These are phyloP conservation scores for Graphiopsis chlorocephala DNA, from an alignment of 2,329 filamentous ascomycete genomes.

Conservation along the genomic window DNA sequence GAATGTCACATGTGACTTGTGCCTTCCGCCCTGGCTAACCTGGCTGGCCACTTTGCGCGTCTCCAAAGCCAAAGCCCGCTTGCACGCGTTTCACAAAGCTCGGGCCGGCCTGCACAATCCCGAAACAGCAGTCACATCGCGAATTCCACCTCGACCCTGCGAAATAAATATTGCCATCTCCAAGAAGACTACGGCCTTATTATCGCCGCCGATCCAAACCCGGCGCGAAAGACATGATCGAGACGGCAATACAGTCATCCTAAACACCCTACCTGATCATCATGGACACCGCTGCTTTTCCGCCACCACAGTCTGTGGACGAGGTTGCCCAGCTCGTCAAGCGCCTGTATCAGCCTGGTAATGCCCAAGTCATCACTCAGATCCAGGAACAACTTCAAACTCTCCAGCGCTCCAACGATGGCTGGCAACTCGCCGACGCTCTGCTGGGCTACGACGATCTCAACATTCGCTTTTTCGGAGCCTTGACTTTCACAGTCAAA, in stretches of 20 bases:
- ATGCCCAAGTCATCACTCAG: conserved; percentile 45
- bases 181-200: background rate
- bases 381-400: conserved; percentile 74
- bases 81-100: conserved; percentile 3
- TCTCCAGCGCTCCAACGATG: conserved; percentile 74
- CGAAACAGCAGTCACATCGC: background rate
- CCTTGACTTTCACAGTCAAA: conserved; percentile 89
- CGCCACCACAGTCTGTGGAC: conserved; percentile 18
- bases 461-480: conserved; percentile 86
- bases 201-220: background rate
- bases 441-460: conserved; percentile 67
- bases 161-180: background rate
- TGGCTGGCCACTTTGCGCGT: background rate
- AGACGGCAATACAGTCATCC: too few species aligned
- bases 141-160: conserved; percentile 2
- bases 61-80: background rate
- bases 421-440: conserved; percentile 81
- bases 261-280: background rate
- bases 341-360: conserved; percentile 48
- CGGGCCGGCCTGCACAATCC: background rate
- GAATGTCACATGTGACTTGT: background rate
- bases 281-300: conserved; percentile 10
- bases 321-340: conserved; percentile 45
- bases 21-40: background rate
- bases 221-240: background rate